Base-by-base conservation (phyloP, 192 early-diverging fungal species). In the Coemansia guatemalensis region DNA sequence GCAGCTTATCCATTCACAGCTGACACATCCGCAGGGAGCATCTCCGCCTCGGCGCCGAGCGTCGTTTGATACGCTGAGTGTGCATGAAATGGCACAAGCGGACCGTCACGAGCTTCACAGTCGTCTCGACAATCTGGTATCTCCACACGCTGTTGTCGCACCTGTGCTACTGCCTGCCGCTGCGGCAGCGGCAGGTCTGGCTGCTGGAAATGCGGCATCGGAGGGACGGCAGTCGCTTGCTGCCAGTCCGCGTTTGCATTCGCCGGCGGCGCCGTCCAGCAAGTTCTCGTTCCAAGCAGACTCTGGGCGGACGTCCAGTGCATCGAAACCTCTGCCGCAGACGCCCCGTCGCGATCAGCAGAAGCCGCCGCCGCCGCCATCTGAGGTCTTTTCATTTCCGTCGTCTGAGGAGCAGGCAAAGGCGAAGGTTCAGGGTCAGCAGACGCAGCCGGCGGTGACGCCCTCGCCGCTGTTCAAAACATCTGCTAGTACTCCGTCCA, bases 21-120 rank as follows among this genome's bases (percentile, higher is more conserved):
- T 44, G 12, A 44, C 39, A 44, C 39, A 44, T 17, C 39, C 39
- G 3, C 14, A 11, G 14, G 20, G 14, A 20, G 7, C 32, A 18
- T 9, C 67, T 5, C 53, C 39, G 12, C 35, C 26, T 1, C 62
- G 68, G 25, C 64, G 78, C n/a, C 78, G 78, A 12, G 65, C 69
- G 2, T 81, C 78, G 21, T 58, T 81, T 55, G 78, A 75, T 48
- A 71, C 71, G 21, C 57, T 75, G 6, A 81, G 78, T 25, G 60
- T 81, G 17, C 78, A 81, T 27, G 69, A 81, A 48, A 81, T 81
- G 78, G 78, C 73, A 2, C 58, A 69, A 47, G 62, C 64, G 4
- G 78, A 81, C 21, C 65, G 66, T 9, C 61, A 62, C 1, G 69
- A 65, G n/a, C 50, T 81, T 68, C 65, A 72, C 20, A 75, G 62